Base-by-base conservation (phyloP, 495 filamentous ascomycete genomes). In the Neurospora sp. region DNA sequence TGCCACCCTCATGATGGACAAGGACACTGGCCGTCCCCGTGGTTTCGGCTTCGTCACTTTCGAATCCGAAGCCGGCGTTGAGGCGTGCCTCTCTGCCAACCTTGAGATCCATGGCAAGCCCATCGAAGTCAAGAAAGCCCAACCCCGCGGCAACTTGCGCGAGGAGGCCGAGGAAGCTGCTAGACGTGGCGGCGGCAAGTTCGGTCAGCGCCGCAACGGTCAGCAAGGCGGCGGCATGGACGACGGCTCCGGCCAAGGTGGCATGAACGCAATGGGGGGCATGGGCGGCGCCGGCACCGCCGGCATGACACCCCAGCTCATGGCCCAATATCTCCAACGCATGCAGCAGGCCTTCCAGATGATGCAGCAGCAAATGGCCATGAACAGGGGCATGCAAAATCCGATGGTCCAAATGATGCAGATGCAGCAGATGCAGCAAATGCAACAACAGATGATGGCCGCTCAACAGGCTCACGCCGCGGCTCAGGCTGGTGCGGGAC, bases 11-110 rank as follows among this genome's bases (percentile, higher is more conserved):
- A 99, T 99, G 96, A 99, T 99, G 88, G 96, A 99, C 81, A 99
- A 99, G 82, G 96, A 99, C 78, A 98, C 96, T 8, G 94, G 94
- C 40, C 90, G 96, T 31, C 96, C 96, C 4, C 90, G 96, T 73
- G 96, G 96, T 10, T 99, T 99, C 77, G 96, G 96, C n/a, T 99
- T 99, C 77, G 96, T 99, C 45, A 99, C 96, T 0, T 99, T 99
- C 74, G 96, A 99, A 81, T 94, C 91, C 76, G 96, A 98, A 76
- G 91, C 92, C 22, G 96, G 96, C 65, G 96, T 99, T 38, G 96
- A 99, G 73, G 92, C 92, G 48, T 95, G 94, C 61, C 88, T 98
- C 12, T 88, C 89, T 40, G 83, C 85, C 38, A 86, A 89, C n/a
- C 86, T 98, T 9, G 93, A 93, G 73, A 98, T 99, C 74, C 90